A percentile compares a stretch with the other conserved stretches of the same genome.
phyloP scores from a whole-genome alignment of 768 basidiomycete species.

The Calocybe gangraenosa region DNA sequence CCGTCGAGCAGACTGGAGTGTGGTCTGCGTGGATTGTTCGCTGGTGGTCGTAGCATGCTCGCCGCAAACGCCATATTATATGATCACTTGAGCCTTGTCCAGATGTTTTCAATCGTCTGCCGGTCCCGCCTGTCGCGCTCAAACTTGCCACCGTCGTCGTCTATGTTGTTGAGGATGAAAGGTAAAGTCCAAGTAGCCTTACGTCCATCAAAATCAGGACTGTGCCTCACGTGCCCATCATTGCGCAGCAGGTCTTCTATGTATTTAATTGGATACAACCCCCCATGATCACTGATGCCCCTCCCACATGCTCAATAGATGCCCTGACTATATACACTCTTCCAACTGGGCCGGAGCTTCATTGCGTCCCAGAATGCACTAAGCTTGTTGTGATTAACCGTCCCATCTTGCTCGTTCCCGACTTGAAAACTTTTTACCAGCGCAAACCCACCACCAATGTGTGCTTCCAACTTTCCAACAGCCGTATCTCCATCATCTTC shows the following conservation, averaged over 20 bases:
- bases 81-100: not conserved
- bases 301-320: constrained; percentile 39
- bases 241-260: not conserved
- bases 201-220: constrained; percentile 1
- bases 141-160: constrained; percentile 14
- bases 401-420: constrained; percentile 21
- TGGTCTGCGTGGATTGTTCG: constrained; percentile 17
- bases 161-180: constrained; percentile 11
- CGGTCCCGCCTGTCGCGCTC: constrained; percentile 5
- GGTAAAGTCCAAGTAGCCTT: not conserved
- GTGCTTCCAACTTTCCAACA: constrained; percentile 47
- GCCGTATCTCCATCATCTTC: constrained; percentile 48
- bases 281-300: too few species aligned
- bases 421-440: constrained; percentile 40
- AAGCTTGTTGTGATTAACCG: constrained; percentile 42
- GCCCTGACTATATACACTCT: constrained; percentile 52
- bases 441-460: constrained; percentile 41
- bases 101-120: not conserved
- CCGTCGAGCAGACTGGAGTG: constrained; percentile 23
- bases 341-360: constrained; percentile 65
- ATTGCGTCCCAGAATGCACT: constrained; percentile 70
- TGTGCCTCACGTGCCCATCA: constrained; percentile 5
- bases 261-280: not conserved
- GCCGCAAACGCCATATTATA: constrained; percentile 21
- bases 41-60: constrained; percentile 19